Evolutionary conservation across 2,329 filamentous ascomycete genomes (phyloP), one percentile per base, ranked within the genome.

Genomic region (Magnaporthiopsis incrustans): DNA sequence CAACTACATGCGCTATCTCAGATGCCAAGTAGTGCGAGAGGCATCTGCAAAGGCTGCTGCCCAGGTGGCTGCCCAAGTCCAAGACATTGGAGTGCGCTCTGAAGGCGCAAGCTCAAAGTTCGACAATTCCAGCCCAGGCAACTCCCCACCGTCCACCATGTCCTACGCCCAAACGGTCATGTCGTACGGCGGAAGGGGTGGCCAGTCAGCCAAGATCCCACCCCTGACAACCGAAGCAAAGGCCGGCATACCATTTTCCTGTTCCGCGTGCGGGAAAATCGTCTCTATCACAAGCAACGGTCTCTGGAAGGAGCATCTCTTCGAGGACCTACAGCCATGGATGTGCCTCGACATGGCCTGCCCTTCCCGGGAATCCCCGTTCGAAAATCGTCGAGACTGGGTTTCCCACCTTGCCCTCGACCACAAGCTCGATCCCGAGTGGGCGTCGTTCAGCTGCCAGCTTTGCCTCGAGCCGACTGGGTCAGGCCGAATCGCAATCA

Each of bases 281-380:
- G n/a, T 63, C 53, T 15, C 25, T 1, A 61, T 63, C 11, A 15
- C 4, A 0, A 61, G 30, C 8, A 59, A 64, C 22, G 38, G 53
- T 30, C 50, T 59, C n/a, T 65, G 64, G 64, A 64, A 65, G 35
- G 3, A 56, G 33, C 64, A 65, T n/a, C 30, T 65, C 30, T 64
- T 50, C n/a, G 59, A 15, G 15, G 64, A 65, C 25, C 62, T 65
- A 1, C 12, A 32, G n/a, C 62, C 64, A n/a, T 64, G 64, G 64
- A 27, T 64, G 10, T 65, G 64, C 12, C 61, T 65, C 7, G 59
- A 65, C 22, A 27, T 18, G 35, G 22, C 57, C 4, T 65, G 62
- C 22, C 4, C 27, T 1, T 18, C n/a, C 6, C n/a, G 2, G 5
- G 25, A 10, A 4, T 33, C 3, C 3, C 18, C 30, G 1, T 64